Evolutionary conservation across 2,329 filamentous ascomycete genomes (phyloP).

Genomic region (Talaromyces albobiverticillius): DNA sequence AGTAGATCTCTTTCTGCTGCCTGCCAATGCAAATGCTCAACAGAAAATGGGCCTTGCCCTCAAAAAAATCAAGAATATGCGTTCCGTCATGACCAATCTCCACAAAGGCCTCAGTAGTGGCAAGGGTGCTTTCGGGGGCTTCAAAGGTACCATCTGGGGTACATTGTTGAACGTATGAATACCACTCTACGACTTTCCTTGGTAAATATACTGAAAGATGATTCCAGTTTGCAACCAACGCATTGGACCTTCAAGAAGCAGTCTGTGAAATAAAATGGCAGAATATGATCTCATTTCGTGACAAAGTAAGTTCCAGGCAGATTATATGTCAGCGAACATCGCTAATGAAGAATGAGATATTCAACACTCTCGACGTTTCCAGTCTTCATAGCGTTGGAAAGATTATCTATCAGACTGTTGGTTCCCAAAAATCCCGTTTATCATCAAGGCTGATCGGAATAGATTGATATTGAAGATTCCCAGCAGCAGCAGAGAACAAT

Average conservation of each 20-base stretch:
- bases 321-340: neutral
- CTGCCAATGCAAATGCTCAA: conserved; percentile 62
- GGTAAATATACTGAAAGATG: conserved; percentile 5
- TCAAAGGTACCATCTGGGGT: conserved; percentile 69
- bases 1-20: conserved; percentile 63
- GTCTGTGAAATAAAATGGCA: conserved; percentile 57
- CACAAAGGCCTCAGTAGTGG: conserved; percentile 69
- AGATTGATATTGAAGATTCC: conserved; percentile 77
- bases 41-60: conserved; percentile 60
- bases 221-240: conserved; percentile 65
- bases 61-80: conserved; percentile 73
- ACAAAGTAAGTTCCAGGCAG: conserved; percentile 44
- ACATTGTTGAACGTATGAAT: conserved; percentile 57
- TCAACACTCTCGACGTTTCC: conserved; percentile 57
- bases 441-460: neutral
- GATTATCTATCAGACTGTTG: conserved; percentile 64
- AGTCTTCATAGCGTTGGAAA: conserved; percentile 65
- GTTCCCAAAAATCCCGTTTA: neutral
- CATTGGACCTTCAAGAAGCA: conserved; percentile 66
- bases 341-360: conserved; percentile 43
- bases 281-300: conserved; percentile 51
- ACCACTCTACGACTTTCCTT: neutral
- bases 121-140: conserved; percentile 51
- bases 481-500: conserved; percentile 68
- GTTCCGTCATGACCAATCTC: conserved; percentile 64